Base-by-base conservation (phyloP, 1,139 yeast species). In the Blastobotrys persicus region DNA sequence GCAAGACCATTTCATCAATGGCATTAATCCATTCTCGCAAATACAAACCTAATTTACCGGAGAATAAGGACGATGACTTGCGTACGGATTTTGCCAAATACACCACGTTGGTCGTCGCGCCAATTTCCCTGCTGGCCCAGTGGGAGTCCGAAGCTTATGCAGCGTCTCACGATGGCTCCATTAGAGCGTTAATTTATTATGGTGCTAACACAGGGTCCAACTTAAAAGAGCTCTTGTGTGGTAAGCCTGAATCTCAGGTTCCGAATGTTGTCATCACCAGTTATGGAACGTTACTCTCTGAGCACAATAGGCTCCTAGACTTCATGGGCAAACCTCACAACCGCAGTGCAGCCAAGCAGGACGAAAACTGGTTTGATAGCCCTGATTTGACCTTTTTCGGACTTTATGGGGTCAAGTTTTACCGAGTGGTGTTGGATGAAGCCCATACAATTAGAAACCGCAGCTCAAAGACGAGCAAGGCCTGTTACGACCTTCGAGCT, bases 391-490 rank as follows among this genome's bases (percentile, higher is more conserved):
- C 57, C 9, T 38, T 58, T 54, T 67, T 58, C 53, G 95, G 95
- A 0, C 62, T 91, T 3, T 91, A 77, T 63, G 80, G 89, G 0
- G 81, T 88, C 2, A 79, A 81, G 48, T 92, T 84, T 65, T 83
- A 85, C 60, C 74, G 98, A 47, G 73, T 91, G 1, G 85, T 92
- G 0, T 66, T 92, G 16, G 98, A 92, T 67, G 98, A 92, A 66
- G 98, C 95, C 3, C 98, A 92, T 63, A 85, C 79, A 32, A 92
- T 92, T 52, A 76, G 96, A 61, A 91, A 91, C 64, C 74, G 94
- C 59, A 72, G 77, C 44, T 85, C 96, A 1, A 84, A 84, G 54
- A 85, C 96, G 0, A 83, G 97, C 0, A 84, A 83, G 59, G 87
- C 98, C 0, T 77, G 91, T 9, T 81, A 79, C 65, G 85, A 79